Conservation (phyloP, 768 basidiomycete species). For the Leucocoprinus birnbaumii region DNA sequence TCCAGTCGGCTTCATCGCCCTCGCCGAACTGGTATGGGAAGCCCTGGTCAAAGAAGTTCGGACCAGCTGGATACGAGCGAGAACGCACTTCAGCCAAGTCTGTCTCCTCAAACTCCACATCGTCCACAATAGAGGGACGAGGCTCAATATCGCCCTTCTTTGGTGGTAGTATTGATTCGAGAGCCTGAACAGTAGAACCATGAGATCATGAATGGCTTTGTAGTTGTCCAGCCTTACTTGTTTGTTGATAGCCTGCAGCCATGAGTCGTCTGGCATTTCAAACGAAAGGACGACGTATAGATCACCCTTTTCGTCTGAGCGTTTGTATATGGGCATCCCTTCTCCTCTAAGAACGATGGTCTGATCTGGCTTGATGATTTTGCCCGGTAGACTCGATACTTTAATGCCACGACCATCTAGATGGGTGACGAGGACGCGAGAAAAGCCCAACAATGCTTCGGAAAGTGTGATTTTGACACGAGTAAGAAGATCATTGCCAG, state of each 20-base stretch:
- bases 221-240: slow-evolving; percentile 36
- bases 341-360: slow-evolving; percentile 77
- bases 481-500: slow-evolving; percentile 77
- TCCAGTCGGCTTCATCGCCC: slow-evolving; percentile 65
- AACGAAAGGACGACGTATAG: slow-evolving; percentile 80
- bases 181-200: slow-evolving; percentile 38
- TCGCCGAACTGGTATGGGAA: slow-evolving; percentile 73
- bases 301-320: slow-evolving; percentile 69
- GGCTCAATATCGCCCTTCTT: slow-evolving; percentile 76
- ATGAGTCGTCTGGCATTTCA: slow-evolving; percentile 83
- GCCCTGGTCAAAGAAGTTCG: slow-evolving; percentile 75
- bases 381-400: slow-evolving; percentile 69
- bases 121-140: slow-evolving; percentile 65
- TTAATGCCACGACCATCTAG: slow-evolving; percentile 91
- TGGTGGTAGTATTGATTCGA: slow-evolving; percentile 68
- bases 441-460: slow-evolving; percentile 94
- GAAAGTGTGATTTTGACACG: slow-evolving; percentile 86
- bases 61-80: slow-evolving; percentile 70
- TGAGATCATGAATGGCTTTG: not conserved
- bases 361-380: slow-evolving; percentile 72
- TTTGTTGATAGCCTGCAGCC: slow-evolving; percentile 65
- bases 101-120: slow-evolving; percentile 37
- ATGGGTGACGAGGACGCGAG: slow-evolving; percentile 85
- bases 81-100: slow-evolving; percentile 64
- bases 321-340: slow-evolving; percentile 84